Evolutionary conservation across 768 basidiomycete species (phyloP).

Genomic region (Boletus rubropictus): DNA sequence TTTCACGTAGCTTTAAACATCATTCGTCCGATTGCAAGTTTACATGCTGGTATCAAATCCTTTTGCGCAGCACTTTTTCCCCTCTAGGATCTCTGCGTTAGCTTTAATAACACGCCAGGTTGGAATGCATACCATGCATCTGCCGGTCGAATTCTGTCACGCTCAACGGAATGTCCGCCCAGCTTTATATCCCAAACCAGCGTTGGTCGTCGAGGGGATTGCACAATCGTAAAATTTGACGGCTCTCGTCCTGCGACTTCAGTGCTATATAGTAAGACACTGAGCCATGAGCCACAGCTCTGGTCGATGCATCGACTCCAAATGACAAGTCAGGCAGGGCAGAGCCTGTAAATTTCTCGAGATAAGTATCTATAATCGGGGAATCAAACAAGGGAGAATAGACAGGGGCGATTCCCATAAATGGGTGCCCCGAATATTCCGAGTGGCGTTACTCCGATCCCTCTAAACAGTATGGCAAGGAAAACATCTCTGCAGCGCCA

Average conservation of each 20-base stretch:
- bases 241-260: not conserved
- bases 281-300: too few relatives aligned
- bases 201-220: not conserved
- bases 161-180: too few relatives aligned
- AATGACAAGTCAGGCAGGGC: too few relatives aligned
- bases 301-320: too few relatives aligned
- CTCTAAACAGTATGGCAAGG: slow-evolving; percentile 3
- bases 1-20: not conserved
- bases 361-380: too few relatives aligned
- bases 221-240: not conserved
- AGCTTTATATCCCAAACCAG: not conserved
- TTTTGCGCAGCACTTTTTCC: not conserved
- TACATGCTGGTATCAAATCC: too few relatives aligned
- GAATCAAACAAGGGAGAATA: not conserved
- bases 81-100: not conserved
- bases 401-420: slow-evolving; percentile 8
- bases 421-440: not conserved
- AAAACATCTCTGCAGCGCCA: not conserved
- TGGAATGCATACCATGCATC: not conserved
- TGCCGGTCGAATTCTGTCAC: too few relatives aligned
- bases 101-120: not conserved
- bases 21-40: too few relatives aligned
- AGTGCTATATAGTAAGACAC: not conserved
- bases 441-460: not conserved
- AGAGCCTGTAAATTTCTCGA: too few relatives aligned